These are phyloP conservation scores for Ustilago trichophora DNA, from an alignment of 1,284 basidiomycete genomes.

Conservation along the genomic window DNA sequence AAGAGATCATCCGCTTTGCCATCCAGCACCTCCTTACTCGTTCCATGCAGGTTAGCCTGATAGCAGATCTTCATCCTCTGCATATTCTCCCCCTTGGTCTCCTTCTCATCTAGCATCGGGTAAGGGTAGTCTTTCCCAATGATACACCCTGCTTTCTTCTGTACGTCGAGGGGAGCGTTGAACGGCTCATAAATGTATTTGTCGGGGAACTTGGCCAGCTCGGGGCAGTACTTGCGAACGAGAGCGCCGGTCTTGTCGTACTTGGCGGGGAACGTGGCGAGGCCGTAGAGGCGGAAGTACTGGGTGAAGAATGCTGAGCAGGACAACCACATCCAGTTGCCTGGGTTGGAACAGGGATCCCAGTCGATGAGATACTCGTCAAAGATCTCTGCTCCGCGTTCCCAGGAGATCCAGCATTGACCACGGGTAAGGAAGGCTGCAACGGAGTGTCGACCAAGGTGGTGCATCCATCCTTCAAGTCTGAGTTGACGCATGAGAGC, in stretches of 20 bases:
- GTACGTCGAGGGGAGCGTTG: constrained; percentile 52
- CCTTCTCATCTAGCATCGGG: constrained; percentile 61
- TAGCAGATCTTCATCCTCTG: constrained; percentile 52
- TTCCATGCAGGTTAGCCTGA: constrained; percentile 40
- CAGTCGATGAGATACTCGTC: constrained; percentile 68
- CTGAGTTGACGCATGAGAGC: constrained; percentile 70
- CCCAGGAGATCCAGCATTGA: constrained; percentile 73
- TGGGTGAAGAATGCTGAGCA: constrained; percentile 69
- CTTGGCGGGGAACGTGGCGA: constrained; percentile 68
- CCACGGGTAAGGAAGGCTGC: constrained; percentile 72
- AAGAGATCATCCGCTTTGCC: constrained; percentile 53
- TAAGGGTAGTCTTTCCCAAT: constrained; percentile 58
- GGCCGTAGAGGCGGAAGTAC: constrained; percentile 68
- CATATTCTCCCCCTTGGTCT: constrained; percentile 51
- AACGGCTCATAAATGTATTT: constrained; percentile 60
- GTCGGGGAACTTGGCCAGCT: constrained; percentile 54
- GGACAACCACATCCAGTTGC: constrained; percentile 71
- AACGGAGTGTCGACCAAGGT: constrained; percentile 71
- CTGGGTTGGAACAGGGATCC: constrained; percentile 68
- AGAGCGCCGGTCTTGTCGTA: constrained; percentile 69
- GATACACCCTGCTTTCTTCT: constrained; percentile 56
- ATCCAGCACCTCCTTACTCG: constrained; percentile 52
- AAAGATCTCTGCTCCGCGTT: constrained; percentile 71
- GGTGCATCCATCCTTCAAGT: constrained; percentile 67
- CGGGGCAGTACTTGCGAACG: constrained; percentile 69